Evolutionary conservation across 495 filamentous ascomycete species (phyloP).

Genomic region (Penicillium ucsense): DNA sequence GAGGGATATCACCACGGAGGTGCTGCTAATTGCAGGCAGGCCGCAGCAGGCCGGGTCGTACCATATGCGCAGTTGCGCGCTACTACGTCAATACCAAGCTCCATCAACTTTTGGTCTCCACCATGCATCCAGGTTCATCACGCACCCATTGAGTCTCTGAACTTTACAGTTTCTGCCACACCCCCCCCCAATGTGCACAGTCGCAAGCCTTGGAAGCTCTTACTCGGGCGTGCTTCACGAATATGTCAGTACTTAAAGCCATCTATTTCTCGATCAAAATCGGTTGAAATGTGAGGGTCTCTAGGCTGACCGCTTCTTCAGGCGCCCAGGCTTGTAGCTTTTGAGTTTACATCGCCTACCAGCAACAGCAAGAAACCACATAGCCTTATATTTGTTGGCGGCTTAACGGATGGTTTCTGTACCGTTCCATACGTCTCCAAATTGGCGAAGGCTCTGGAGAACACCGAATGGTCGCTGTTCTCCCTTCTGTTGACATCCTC

Average conservation of each 20-base stretch:
- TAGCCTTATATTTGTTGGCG: constrained; percentile 74
- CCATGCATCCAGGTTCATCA: too few species aligned
- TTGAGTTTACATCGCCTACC: constrained; percentile 40
- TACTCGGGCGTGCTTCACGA: constrained; percentile 28
- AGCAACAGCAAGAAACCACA: constrained; percentile 36
- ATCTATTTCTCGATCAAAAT: too few species aligned
- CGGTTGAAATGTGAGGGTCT: too few species aligned
- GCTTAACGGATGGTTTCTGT: constrained; percentile 70
- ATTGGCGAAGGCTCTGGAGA: constrained; percentile 47
- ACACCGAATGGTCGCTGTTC: constrained; percentile 51
- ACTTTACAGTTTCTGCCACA: neutral
- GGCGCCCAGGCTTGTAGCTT: constrained; percentile 46
- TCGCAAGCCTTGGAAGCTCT: constrained; percentile 7
- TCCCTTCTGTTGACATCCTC: constrained; percentile 52
- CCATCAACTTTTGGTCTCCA: constrained; percentile 3
- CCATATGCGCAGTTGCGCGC: too few species aligned
- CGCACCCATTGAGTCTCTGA: too few species aligned
- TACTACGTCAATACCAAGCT: too few species aligned
- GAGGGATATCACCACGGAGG: too few species aligned
- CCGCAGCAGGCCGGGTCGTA: too few species aligned
- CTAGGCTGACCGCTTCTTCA: constrained; percentile 15
- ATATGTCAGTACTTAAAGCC: constrained; percentile 20
- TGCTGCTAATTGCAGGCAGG: too few species aligned
- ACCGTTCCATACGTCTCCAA: constrained; percentile 52
- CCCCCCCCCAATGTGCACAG: constrained; percentile 3